phyloP scores from a whole-genome alignment of 179 eudicot species.

The Heliamphora ciliata region DNA sequence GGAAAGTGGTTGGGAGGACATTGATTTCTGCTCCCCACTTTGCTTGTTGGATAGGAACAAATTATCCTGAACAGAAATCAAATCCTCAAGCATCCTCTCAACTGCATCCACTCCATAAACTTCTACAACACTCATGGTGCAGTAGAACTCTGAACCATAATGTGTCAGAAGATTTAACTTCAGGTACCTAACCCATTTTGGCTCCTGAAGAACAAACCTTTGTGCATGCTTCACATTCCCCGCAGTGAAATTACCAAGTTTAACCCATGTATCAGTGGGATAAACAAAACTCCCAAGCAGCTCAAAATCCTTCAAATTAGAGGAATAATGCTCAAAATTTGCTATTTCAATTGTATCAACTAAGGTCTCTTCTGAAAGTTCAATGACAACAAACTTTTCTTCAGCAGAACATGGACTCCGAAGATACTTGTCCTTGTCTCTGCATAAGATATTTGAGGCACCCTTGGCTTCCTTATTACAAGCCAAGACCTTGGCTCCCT shows the following conservation, averaged over 20 bases:
- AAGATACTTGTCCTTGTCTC: constrained; percentile 87
- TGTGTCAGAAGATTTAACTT: constrained; percentile 65
- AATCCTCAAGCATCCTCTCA: constrained; percentile 91
- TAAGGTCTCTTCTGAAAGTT: constrained; percentile 87
- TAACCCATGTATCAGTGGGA: constrained; percentile 72
- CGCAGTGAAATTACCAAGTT: constrained; percentile 74
- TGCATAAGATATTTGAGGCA: constrained; percentile 68
- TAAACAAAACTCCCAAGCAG: constrained; percentile 58
- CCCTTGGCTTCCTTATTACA: constrained; percentile 94
- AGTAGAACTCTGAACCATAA: constrained; percentile 86
- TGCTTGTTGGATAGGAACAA: constrained; percentile 27
- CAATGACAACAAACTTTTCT: constrained; percentile 78
- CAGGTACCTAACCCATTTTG: constrained; percentile 84
- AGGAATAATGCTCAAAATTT: constrained; percentile 86
- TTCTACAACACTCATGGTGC: constrained; percentile 75
- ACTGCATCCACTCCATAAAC: constrained; percentile 96
- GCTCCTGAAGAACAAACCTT: constrained; percentile 68
- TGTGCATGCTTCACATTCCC: constrained; percentile 79
- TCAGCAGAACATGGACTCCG: constrained; percentile 85
- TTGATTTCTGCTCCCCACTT: constrained; percentile 23
- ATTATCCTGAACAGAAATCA: constrained; percentile 49
- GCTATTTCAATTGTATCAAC: constrained; percentile 78
- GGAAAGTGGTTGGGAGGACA: constrained; percentile 24
- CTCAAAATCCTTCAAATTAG: constrained; percentile 87
- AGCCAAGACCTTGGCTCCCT: constrained; percentile 87